Conservation (phyloP, 306 rosid genomes). For the Prunus campanulata region DNA sequence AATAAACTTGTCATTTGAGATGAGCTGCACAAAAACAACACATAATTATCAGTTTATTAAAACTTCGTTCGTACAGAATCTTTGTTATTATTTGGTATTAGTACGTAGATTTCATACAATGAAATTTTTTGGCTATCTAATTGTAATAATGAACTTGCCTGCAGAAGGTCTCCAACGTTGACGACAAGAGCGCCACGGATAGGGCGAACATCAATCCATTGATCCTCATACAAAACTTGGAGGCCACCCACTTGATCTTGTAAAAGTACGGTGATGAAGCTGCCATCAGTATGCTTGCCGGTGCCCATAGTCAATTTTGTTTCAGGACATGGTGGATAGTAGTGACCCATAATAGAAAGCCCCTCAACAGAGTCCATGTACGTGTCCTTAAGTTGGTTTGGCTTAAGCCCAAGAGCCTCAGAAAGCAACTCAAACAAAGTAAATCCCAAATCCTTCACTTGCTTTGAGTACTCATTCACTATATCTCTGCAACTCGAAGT, state of each 20-base stretch:
- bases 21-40: constrained; percentile 14
- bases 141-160: constrained; percentile 3
- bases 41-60: neutral
- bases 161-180: constrained; percentile 24
- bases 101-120: neutral
- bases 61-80: neutral
- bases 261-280: constrained; percentile 43
- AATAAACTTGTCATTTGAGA: constrained; percentile 30
- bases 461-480: constrained; percentile 27
- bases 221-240: constrained; percentile 27
- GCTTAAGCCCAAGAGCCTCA: constrained; percentile 5
- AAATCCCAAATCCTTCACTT: constrained; percentile 33
- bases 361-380: neutral
- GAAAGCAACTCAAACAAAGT: constrained; percentile 13
- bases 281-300: constrained; percentile 31
- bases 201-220: constrained; percentile 3
- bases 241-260: constrained; percentile 57
- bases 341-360: neutral
- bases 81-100: neutral
- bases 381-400: neutral
- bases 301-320: constrained; percentile 11
- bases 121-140: neutral
- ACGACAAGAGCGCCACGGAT: neutral
- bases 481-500: neutral
- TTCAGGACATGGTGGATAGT: constrained; percentile 14